Conservation (phyloP, 1,284 basidiomycete species). For the Bjerkandera adusta region DNA sequence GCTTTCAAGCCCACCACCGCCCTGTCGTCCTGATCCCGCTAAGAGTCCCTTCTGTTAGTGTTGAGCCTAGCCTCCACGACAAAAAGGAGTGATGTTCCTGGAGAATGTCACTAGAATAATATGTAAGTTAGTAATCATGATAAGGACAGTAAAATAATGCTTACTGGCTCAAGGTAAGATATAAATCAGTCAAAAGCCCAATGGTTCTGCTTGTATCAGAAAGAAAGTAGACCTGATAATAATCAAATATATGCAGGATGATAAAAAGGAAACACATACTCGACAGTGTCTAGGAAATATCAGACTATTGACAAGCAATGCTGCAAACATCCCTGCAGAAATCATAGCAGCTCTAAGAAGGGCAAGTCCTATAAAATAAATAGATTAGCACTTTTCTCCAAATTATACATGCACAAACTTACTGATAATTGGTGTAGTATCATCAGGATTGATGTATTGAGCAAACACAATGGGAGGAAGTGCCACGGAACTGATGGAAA, state of each 20-base stretch:
- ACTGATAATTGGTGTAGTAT: constrained; percentile 31
- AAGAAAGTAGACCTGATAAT: constrained; percentile 43
- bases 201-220: constrained; percentile 40
- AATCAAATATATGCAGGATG: background rate
- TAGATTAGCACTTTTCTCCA: constrained; percentile 2
- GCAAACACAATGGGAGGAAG: constrained; percentile 44
- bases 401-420: constrained; percentile 13
- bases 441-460: constrained; percentile 33
- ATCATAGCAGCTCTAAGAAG: constrained; percentile 41
- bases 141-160: constrained; percentile 13
- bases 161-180: constrained; percentile 45
- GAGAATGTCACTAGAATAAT: constrained; percentile 37
- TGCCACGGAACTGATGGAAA: constrained; percentile 37
- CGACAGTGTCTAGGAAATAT: constrained; percentile 49
- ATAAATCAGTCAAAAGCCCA: constrained; percentile 41
- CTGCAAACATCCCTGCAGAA: constrained; percentile 43
- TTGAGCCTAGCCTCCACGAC: no score
- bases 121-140: constrained; percentile 8
- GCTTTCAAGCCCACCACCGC: no score
- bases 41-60: no score
- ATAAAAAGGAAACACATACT: constrained; percentile 26
- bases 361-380: constrained; percentile 36
- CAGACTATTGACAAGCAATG: constrained; percentile 43
- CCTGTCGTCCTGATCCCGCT: no score
- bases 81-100: no score